Evolutionary conservation across 1,139 yeast species (phyloP).

Genomic region (Hanseniaspora gamundiae): DNA sequence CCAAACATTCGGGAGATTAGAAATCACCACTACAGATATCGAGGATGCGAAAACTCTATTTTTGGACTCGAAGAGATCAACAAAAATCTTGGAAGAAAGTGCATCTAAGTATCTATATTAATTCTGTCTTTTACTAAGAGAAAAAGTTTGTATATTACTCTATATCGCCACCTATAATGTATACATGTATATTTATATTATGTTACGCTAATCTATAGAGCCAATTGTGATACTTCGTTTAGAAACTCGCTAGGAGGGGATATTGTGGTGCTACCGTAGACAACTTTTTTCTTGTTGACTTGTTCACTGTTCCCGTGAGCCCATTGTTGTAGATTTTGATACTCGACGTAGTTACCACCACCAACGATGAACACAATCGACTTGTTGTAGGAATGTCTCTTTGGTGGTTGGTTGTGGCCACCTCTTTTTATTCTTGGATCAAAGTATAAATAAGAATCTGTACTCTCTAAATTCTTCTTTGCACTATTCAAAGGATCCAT

Average conservation of each 20-base stretch:
- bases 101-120: slow-evolving; percentile 18
- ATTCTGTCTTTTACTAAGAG: slow-evolving; percentile 1
- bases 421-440: slow-evolving; percentile 85
- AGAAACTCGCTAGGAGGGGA: slow-evolving; percentile 68
- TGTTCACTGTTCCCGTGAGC: slow-evolving; percentile 31
- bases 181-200: background rate
- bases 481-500: slow-evolving; percentile 70
- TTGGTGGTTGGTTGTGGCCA: slow-evolving; percentile 79
- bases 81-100: slow-evolving; percentile 49
- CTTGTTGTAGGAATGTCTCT: slow-evolving; percentile 68
- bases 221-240: slow-evolving; percentile 55
- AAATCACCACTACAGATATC: slow-evolving; percentile 58
- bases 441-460: slow-evolving; percentile 82
- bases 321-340: slow-evolving; percentile 91
- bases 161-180: background rate
- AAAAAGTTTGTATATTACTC: no score
- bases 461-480: slow-evolving; percentile 47
- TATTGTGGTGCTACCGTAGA: slow-evolving; percentile 81
- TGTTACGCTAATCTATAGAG: slow-evolving; percentile 15
- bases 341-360: slow-evolving; percentile 91
- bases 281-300: slow-evolving; percentile 35
- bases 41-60: slow-evolving; percentile 81
- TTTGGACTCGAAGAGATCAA: slow-evolving; percentile 80
- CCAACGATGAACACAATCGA: slow-evolving; percentile 88
- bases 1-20: slow-evolving; percentile 56